Evolutionary conservation across 2,329 filamentous ascomycete species (phyloP), one percentile per base, ranked within the genome.

Genomic region (Pseudogymnoascus sp.): DNA sequence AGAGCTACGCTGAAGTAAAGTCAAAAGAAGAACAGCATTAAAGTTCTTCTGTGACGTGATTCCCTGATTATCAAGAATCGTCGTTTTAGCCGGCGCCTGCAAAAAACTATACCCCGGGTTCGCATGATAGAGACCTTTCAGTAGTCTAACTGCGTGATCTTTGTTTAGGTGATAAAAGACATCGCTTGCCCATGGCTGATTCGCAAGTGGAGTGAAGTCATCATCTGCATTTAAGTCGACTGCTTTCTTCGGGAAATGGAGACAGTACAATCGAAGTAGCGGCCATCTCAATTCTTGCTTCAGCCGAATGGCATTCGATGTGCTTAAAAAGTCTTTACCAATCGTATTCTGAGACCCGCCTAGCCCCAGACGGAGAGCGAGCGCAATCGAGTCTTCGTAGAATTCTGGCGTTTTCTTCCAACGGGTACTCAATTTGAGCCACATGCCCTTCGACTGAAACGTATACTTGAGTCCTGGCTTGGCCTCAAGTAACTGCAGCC

Each of bases 191-290:
- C 66, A 67, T 23, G 11, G 16, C 21, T 65, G 63, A 11, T 60
- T 37, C 23, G 40, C 63, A 42, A 66, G 63, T 29, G 39, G 26
- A n/a, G 18, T 63, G 12, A 65, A 63, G 40, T 65, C 63, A 14
- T 62, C 36, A 11, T 34, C 34, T 37, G 18, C 42, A 65, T 67
- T 62, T 5, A 67, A 51, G 21, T 66, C 66, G 54, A 67, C 29
- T 2, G 51, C 63, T n/a, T 57, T 60, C 11, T 62, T 63, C 11
- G 65, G 63, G 59, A 65, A 51, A 26, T 66, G 42, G 16, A 66
- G 65, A 42, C 65, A 67, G 34, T 63, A 65, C 29, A 64, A 26
- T 36, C 65, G 65, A 36, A 67, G 63, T n/a, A 67, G 42, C 11
- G 40, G 34, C 65, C 65, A 67, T 54, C 60, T 65, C 26, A 60